These are phyloP conservation scores for Paecilomyces sp. DNA, from an alignment of 2,329 filamentous ascomycete genomes.

Conservation along the genomic window DNA sequence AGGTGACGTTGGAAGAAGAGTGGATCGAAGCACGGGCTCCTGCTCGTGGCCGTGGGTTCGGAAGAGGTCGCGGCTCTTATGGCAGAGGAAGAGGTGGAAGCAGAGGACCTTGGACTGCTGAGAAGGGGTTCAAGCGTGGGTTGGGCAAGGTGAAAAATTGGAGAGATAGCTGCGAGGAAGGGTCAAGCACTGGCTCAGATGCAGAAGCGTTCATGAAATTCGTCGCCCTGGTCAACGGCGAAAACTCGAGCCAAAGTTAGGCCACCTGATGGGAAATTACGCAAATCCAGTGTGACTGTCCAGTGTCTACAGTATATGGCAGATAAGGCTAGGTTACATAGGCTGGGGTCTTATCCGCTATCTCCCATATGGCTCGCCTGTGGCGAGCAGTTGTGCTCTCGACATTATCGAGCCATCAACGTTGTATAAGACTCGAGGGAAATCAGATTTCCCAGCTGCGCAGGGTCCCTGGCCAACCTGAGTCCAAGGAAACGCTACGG, in stretches of 20 bases:
- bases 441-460: not conserved
- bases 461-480: not conserved
- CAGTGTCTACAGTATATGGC: not conserved
- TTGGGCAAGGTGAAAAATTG: constrained; percentile 31
- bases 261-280: not conserved
- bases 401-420: not conserved
- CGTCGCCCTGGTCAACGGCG: constrained; percentile 22
- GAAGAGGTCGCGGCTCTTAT: constrained; percentile 13
- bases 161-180: constrained; percentile 30
- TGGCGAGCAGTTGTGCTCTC: not conserved
- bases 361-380: not conserved
- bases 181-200: constrained; percentile 19
- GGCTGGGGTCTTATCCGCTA: not conserved
- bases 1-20: constrained; percentile 31
- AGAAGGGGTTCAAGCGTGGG: constrained; percentile 37
- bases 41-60: constrained; percentile 16
- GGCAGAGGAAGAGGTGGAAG: constrained; percentile 14
- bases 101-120: constrained; percentile 32
- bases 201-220: constrained; percentile 33
- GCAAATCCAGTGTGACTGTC: not conserved
- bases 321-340: not conserved
- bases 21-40: constrained; percentile 27
- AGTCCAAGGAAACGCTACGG: not conserved
- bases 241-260: not conserved
- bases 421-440: not conserved